Percentiles rank a stretch among this genome's conserved stretches.
These are phyloP conservation scores for Trapa incisa DNA, from an alignment of 345 rosid genomes.

Conservation along the genomic window DNA sequence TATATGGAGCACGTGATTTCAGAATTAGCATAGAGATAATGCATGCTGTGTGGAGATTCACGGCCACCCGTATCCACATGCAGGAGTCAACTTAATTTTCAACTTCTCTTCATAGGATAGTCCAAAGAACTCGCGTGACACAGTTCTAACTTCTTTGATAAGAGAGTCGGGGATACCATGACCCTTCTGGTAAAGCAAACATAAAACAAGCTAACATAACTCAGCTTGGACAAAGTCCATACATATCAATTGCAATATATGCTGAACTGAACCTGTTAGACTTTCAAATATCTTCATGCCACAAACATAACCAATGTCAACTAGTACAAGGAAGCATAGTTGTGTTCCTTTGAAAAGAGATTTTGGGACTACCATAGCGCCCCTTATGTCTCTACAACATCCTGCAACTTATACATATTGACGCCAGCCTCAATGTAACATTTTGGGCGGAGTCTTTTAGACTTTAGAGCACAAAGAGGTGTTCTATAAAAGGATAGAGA, in stretches of 20 bases:
- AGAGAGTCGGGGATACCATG: slow-evolving; percentile 66
- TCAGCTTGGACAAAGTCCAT: background rate
- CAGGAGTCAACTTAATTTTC: slow-evolving; percentile 61
- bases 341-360: background rate
- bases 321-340: background rate
- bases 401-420: background rate
- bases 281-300: background rate
- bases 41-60: background rate
- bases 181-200: slow-evolving; percentile 41
- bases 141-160: slow-evolving; percentile 34
- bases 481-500: background rate
- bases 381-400: background rate
- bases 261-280: background rate
- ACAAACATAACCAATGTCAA: background rate
- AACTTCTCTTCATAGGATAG: slow-evolving; percentile 55
- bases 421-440: background rate
- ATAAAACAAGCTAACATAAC: background rate
- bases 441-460: background rate
- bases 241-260: background rate
- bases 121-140: slow-evolving; percentile 37
- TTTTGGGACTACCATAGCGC: background rate
- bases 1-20: background rate
- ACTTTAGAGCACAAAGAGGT: background rate
- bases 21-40: background rate
- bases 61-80: slow-evolving; percentile 61